Evolutionary conservation across 306 rosid genomes (phyloP).

Genomic region (Dalbergia cultrata): DNA sequence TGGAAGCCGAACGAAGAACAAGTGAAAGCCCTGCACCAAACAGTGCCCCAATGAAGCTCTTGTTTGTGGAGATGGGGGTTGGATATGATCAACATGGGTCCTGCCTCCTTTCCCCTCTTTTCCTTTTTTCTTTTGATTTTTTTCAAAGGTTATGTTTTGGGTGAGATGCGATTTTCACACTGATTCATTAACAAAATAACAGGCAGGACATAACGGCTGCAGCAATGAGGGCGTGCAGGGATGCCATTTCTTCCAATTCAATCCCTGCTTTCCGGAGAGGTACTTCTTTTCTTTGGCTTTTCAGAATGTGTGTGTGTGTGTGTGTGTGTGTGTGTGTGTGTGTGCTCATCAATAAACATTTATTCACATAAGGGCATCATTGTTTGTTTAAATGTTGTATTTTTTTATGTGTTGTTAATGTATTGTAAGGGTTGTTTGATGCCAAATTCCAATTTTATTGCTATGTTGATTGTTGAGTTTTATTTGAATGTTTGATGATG

Average conservation of each 20-base stretch:
- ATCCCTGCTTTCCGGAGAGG: conserved; percentile 97
- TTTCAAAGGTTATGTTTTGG: neutral
- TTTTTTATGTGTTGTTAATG: neutral
- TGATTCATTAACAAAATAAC: conserved; percentile 10
- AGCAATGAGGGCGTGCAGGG: conserved; percentile 95
- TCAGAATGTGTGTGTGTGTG: neutral
- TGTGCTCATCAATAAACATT: too few relatives aligned
- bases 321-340: neutral
- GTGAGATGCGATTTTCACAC: conserved; percentile 30
- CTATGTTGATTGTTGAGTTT: neutral
- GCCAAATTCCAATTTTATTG: neutral
- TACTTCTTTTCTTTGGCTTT: conserved; percentile 14
- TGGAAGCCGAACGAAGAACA: conserved; percentile 64
- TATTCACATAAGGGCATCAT: neutral
- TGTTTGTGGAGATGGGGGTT: conserved; percentile 99
- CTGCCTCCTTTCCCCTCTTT: conserved; percentile 13
- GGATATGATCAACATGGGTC: conserved; percentile 98
- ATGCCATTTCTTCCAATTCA: conserved; percentile 95
- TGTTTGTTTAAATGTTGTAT: neutral
- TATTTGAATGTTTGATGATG: neutral
- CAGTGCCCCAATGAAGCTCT: conserved; percentile 68
- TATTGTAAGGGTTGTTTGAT: neutral
- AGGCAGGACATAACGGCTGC: conserved; percentile 92
- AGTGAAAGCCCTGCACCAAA: conserved; percentile 32
- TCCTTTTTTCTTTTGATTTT: neutral